Conservation (phyloP, 495 filamentous ascomycete genomes). For the Xylaria telfairii region DNA sequence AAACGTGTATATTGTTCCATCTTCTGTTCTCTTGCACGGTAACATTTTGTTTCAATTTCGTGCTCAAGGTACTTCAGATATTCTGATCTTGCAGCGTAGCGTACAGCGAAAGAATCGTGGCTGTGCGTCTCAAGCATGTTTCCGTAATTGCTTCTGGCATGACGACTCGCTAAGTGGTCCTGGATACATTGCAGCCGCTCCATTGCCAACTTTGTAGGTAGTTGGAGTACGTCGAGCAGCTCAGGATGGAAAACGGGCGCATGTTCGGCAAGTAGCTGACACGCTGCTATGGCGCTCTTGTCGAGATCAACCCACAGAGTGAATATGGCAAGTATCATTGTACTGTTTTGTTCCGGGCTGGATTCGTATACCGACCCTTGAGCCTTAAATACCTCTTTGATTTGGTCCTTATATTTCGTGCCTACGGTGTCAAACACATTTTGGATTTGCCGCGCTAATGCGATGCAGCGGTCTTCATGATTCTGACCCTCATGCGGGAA, state of each 20-base stretch:
- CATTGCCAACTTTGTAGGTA: conserved; percentile 52
- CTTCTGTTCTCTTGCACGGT: conserved; percentile 38
- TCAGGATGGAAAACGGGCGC: conserved; percentile 49
- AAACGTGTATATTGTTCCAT: conserved; percentile 44
- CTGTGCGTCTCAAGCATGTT: conserved; percentile 54
- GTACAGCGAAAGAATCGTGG: conserved; percentile 50
- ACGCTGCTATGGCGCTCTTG: conserved; percentile 36
- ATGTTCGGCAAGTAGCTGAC: conserved; percentile 44
- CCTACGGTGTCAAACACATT: conserved; percentile 43
- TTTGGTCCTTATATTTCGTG: conserved; percentile 27
- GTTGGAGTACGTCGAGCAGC: conserved; percentile 58
- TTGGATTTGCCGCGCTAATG: conserved; percentile 46
- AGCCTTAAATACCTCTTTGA: conserved; percentile 44
- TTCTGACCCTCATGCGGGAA: background rate
- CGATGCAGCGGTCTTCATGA: conserved; percentile 36
- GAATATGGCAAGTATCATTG: conserved; percentile 49
- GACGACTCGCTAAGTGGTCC: conserved; percentile 48
- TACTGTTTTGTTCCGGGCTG: conserved; percentile 53
- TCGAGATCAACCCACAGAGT: conserved; percentile 55
- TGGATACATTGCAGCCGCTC: conserved; percentile 55
- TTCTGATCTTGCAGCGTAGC: conserved; percentile 47
- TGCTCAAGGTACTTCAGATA: conserved; percentile 38
- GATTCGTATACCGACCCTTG: conserved; percentile 28
- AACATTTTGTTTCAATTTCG: conserved; percentile 39
- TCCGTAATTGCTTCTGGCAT: conserved; percentile 18